phyloP scores from a whole-genome alignment of 805 yeast genomes.

The Naumovozyma baii region DNA sequence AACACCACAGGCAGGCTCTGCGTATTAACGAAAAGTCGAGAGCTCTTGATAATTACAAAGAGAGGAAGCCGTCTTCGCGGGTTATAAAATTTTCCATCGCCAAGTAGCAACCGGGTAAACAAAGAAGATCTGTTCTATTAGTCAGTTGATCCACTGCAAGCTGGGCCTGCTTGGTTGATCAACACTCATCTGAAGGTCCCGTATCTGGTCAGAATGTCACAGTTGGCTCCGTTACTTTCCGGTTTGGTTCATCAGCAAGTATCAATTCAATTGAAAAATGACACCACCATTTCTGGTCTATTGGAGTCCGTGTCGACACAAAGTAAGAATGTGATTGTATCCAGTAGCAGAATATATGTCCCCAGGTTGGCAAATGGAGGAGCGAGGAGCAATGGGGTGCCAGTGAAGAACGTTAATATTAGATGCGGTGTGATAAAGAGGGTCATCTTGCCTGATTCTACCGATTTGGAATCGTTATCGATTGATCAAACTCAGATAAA shows the following conservation, averaged over 20 bases:
- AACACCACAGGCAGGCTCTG: no score
- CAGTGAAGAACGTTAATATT: constrained; percentile 56
- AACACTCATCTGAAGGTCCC: no score
- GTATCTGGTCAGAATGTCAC: not conserved
- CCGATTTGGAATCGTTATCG: constrained; percentile 53
- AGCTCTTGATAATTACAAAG: no score
- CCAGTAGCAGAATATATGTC: no score
- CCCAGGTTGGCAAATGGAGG: no score
- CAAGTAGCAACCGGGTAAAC: not conserved
- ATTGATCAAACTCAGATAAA: constrained; percentile 34
- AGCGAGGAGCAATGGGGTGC: constrained; percentile 46
- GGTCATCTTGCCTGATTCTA: constrained; percentile 74
- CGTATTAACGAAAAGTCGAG: no score
- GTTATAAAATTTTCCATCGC: not conserved
- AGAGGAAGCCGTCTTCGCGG: no score
- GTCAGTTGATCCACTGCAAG: no score
- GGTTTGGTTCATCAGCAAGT: not conserved
- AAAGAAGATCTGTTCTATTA: no score
- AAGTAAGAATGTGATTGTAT: not conserved
- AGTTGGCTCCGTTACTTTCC: not conserved
- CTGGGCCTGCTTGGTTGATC: no score
- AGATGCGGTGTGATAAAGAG: constrained; percentile 85
- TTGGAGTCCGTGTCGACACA: not conserved
- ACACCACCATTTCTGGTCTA: not conserved
- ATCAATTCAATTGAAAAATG: not conserved